Conservation (phyloP, 148 eudicot species). For the Rhododendron ovatum region DNA sequence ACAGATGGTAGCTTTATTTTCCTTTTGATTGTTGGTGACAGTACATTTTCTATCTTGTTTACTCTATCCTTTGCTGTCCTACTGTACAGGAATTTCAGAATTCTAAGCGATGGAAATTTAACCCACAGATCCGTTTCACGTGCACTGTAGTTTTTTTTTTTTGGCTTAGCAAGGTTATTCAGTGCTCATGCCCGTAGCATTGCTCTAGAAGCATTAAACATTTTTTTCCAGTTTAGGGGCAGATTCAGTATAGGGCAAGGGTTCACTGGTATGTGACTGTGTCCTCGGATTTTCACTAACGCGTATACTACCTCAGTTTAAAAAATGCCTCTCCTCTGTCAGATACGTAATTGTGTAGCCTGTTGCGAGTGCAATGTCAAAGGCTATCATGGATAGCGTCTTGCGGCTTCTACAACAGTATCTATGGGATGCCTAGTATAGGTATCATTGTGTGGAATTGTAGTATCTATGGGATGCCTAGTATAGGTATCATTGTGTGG, state of each 20-base stretch:
- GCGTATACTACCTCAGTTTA: too few species aligned
- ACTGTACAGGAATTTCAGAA: background rate
- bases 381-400: background rate
- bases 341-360: background rate
- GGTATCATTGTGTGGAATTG: background rate
- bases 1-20: background rate
- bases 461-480: background rate
- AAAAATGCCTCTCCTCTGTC: background rate
- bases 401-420: background rate
- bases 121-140: background rate
- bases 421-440: background rate
- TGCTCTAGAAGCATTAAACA: background rate
- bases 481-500: background rate
- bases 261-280: background rate
- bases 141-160: background rate
- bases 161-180: background rate
- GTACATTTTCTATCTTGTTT: background rate
- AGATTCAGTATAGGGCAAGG: background rate
- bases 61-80: background rate
- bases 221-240: background rate
- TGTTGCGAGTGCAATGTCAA: background rate
- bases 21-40: background rate
- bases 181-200: too few species aligned
- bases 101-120: background rate
- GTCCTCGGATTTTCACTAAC: background rate